phyloP scores from a whole-genome alignment of 371 early-diverging fungal species.

The Rhizopus delemar region DNA sequence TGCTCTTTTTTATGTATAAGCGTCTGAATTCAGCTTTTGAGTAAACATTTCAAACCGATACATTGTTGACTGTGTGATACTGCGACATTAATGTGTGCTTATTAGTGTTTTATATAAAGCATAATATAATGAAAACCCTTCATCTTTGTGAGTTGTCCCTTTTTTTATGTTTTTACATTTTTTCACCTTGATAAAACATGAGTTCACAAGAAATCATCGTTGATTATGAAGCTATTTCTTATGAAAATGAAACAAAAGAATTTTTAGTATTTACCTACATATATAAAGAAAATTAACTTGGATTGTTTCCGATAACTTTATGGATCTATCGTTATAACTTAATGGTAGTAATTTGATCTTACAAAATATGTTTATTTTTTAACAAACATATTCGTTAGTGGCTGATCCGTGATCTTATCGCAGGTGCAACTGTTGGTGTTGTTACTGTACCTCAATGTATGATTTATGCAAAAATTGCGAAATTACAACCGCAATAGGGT shows the following conservation, averaged over 20 bases:
- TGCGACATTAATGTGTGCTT: slow-evolving; percentile 17
- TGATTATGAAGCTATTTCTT: slow-evolving; percentile 33
- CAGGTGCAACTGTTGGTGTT: slow-evolving; percentile 84
- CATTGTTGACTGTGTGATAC: neutral
- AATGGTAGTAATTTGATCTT: slow-evolving; percentile 45
- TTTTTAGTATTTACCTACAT: slow-evolving; percentile 31
- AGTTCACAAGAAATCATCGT: slow-evolving; percentile 28
- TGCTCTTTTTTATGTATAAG: no score
- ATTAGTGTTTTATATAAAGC: slow-evolving; percentile 5
- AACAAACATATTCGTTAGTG: slow-evolving; percentile 40
- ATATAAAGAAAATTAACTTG: slow-evolving; percentile 33
- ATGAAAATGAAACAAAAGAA: slow-evolving; percentile 26
- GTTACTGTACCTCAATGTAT: slow-evolving; percentile 86
- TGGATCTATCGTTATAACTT: slow-evolving; percentile 80
- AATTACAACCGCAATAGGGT: slow-evolving; percentile 80
- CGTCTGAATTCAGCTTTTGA: no score
- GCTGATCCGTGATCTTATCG: slow-evolving; percentile 81
- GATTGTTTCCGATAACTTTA: slow-evolving; percentile 63
- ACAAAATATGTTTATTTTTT: slow-evolving; percentile 7
- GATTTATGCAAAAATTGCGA: slow-evolving; percentile 85
- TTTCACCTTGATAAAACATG: neutral
- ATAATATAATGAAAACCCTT: slow-evolving; percentile 5
- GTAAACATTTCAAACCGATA: no score
- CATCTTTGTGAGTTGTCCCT: neutral
- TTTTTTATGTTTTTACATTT: neutral